Base-by-base conservation (phyloP, 306 rosid species). In the Arachis stenosperma region DNA sequence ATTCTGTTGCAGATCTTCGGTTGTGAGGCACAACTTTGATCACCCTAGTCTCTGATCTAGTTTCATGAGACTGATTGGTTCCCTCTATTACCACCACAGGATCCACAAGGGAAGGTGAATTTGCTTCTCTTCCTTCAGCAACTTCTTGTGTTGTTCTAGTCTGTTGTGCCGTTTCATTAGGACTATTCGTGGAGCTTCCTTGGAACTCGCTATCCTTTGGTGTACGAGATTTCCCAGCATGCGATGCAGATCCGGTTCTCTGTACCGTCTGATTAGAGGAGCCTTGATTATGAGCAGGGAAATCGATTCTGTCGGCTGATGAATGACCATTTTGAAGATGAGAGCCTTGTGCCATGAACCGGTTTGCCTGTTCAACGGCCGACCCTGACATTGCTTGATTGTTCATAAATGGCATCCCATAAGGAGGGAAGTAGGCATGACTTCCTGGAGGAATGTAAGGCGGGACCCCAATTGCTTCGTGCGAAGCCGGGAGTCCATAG, bases 1-100 rank as follows among this genome's bases (percentile, higher is more conserved):
- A 95, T 73, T 83, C 96, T 2, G 89, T 91, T 9, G 99, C 99
- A 22, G 88, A 67, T 81, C 89, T 87, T 39, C 84, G 84, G 72
- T 92, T 95, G 71, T 91, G 96, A 2, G 99, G 99, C 61, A 95
- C 99, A 8, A 95, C 98, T 83, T 84, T 89, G 81, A 95, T 92
- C 14, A 79, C 99, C 40, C 82, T 87, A 14, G 75, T 81, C 29
- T 67, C 87, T 65, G 75, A 84, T 66, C 79, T 82, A 1, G 79
- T 62, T 13, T 79, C 87, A 13, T 47, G 70, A 48, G 88, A 78
- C 70, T 82, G 89, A 44, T 83, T 70, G 68, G 65, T 86, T 68
- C 55, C 86, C 67, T 84, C 88, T 44, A 72, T 79, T 60, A 52
- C 78, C 4, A 36, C 82, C 0, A 33, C 37, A 33, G 87, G 79